Conservation (phyloP, 306 rosid genomes). For the Cucumis melo region DNA sequence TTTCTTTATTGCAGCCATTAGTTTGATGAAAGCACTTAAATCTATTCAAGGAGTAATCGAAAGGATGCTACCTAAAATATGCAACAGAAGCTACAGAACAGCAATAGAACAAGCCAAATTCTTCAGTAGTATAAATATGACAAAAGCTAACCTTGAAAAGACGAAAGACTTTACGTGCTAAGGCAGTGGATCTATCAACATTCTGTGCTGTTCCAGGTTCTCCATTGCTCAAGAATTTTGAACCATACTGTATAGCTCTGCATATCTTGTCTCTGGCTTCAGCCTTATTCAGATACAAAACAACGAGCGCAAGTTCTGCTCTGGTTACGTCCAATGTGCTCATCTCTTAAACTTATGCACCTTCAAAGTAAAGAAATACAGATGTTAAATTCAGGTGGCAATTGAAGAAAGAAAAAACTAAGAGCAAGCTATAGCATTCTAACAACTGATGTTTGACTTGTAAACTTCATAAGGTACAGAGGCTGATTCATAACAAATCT, state of each 20-base stretch:
- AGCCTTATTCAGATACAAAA: conserved; percentile 85
- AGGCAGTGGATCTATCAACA: conserved; percentile 85
- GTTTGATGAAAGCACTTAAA: background rate
- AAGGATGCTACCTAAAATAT: background rate
- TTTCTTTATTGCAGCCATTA: background rate
- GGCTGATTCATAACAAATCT: background rate
- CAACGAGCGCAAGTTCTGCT: conserved; percentile 82
- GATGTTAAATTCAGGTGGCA: background rate
- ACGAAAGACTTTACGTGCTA: conserved; percentile 95
- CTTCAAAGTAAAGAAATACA: background rate
- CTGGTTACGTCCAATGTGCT: conserved; percentile 81
- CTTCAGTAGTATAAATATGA: background rate
- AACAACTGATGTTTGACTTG: background rate
- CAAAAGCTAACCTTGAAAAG: conserved; percentile 65
- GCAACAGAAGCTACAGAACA: background rate
- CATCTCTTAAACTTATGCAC: conserved; percentile 38
- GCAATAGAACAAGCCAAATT: background rate
- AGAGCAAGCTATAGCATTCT: background rate
- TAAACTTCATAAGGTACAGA: background rate
- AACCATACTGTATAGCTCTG: conserved; percentile 96
- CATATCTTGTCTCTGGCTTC: conserved; percentile 99
- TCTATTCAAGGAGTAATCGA: background rate
- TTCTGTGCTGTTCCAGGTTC: conserved; percentile 85
- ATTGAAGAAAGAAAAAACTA: background rate
- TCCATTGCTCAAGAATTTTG: conserved; percentile 88